A percentile compares a stretch with the other conserved stretches of the same genome.
phyloP scores from a whole-genome alignment of 441 rosid species.

The Erysimum cheiri region DNA sequence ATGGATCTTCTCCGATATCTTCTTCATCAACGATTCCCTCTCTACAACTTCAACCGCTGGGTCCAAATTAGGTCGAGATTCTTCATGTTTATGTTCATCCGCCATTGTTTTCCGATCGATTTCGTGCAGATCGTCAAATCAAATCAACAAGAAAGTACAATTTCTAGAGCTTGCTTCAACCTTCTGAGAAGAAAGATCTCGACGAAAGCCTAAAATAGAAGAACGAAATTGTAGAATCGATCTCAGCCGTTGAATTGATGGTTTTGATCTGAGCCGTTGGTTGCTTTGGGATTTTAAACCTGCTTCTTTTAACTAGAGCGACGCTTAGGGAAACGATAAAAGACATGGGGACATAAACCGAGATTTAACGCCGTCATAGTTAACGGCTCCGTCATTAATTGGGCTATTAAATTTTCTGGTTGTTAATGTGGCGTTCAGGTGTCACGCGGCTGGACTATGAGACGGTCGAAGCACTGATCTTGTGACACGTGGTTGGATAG shows the following conservation, averaged over 20 bases:
- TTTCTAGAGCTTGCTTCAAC: constrained; percentile 31
- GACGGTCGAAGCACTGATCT: neutral
- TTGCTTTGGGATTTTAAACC: constrained; percentile 31
- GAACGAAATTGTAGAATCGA: constrained; percentile 16
- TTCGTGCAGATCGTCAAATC: constrained; percentile 5
- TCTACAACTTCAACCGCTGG: constrained; percentile 51
- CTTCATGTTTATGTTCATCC: constrained; percentile 42
- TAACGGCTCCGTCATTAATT: constrained; percentile 23
- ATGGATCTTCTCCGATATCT: constrained; percentile 70
- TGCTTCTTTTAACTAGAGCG: constrained; percentile 18
- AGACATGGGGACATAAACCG: neutral
- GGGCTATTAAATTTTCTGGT: neutral
- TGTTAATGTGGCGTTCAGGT: constrained; percentile 13
- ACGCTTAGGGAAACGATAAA: constrained; percentile 22
- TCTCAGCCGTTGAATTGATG: constrained; percentile 38
- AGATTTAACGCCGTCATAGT: constrained; percentile 29
- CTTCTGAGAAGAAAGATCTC: constrained; percentile 32
- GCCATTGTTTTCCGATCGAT: constrained; percentile 36
- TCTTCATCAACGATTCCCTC: constrained; percentile 68
- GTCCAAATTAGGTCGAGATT: constrained; percentile 45
- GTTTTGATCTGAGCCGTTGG: constrained; percentile 44
- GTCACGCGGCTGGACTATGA: constrained; percentile 8
- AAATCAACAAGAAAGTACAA: neutral
- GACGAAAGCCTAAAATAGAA: constrained; percentile 33
- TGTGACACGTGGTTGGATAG: neutral